Evolutionary conservation across 345 rosid genomes (phyloP).

Genomic region (Syzygium oleosum): DNA sequence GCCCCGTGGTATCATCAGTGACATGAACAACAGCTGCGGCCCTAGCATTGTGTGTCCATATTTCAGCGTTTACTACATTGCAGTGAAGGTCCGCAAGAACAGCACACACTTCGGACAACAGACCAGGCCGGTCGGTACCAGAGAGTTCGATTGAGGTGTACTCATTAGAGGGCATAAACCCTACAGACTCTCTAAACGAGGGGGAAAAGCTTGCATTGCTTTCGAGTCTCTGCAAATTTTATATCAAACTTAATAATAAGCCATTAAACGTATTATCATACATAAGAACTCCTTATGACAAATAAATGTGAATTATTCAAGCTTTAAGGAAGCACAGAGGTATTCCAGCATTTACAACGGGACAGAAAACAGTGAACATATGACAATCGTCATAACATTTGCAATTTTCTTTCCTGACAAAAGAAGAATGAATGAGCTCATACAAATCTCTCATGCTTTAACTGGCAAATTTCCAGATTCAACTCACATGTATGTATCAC

Average conservation of each 20-base stretch:
- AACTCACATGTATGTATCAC: background rate
- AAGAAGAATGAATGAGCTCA: background rate
- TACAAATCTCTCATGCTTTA: background rate
- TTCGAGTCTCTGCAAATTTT: constrained; percentile 55
- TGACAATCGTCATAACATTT: background rate
- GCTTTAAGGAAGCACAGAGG: background rate
- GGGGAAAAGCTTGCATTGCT: constrained; percentile 50
- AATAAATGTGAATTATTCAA: background rate
- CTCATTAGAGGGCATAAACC: constrained; percentile 73
- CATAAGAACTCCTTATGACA: background rate
- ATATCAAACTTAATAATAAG: background rate
- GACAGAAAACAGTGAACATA: background rate
- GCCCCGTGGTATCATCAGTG: constrained; percentile 47
- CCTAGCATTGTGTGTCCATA: constrained; percentile 93
- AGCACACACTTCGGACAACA: constrained; percentile 85
- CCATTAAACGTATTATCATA: background rate
- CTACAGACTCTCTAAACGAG: constrained; percentile 59
- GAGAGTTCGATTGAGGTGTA: constrained; percentile 76
- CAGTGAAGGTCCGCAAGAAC: constrained; percentile 77
- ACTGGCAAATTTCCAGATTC: background rate
- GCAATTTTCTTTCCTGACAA: background rate
- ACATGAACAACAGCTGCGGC: constrained; percentile 90
- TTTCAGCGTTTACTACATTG: constrained; percentile 79
- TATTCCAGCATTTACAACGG: background rate
- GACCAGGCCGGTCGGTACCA: constrained; percentile 83